phyloP scores from a whole-genome alignment of 352 stramenopile species.

The Chrysophaeum taylorii region DNA sequence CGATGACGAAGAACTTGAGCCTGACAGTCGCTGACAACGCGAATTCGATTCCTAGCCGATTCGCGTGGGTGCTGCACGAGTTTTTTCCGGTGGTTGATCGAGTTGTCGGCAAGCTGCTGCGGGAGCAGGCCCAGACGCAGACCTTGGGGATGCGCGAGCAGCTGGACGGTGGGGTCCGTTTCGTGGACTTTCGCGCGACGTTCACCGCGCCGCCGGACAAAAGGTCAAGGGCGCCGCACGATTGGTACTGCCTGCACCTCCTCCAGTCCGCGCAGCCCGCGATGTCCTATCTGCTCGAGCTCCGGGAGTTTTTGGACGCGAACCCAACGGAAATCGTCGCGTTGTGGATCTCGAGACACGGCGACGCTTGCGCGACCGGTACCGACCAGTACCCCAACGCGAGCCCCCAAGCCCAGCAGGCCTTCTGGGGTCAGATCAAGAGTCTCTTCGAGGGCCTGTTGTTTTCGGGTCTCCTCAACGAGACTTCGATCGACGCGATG shows the following conservation, averaged over 20 bases:
- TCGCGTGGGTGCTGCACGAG: constrained; percentile 19
- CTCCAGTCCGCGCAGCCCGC: constrained; percentile 20
- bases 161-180: constrained; percentile 28
- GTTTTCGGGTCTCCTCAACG: constrained; percentile 18
- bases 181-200: constrained; percentile 26
- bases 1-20: constrained; percentile 26
- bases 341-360: constrained; percentile 27
- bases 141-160: constrained; percentile 20
- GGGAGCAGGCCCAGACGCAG: constrained; percentile 27
- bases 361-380: constrained; percentile 18
- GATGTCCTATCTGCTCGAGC: constrained; percentile 21
- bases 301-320: constrained; percentile 21
- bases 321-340: constrained; percentile 29
- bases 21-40: constrained; percentile 23
- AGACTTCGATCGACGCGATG: constrained; percentile 18
- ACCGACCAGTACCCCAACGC: constrained; percentile 28
- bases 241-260: constrained; percentile 29
- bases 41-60: constrained; percentile 13
- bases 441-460: too few species aligned
- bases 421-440: constrained; percentile 20
- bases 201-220: constrained; percentile 1
- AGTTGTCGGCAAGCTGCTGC: constrained; percentile 22
- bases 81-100: constrained; percentile 7
- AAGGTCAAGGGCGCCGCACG: background rate
- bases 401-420: constrained; percentile 19